phyloP scores from a whole-genome alignment of 352 stramenopile species.

The Phytophthora sp. region DNA sequence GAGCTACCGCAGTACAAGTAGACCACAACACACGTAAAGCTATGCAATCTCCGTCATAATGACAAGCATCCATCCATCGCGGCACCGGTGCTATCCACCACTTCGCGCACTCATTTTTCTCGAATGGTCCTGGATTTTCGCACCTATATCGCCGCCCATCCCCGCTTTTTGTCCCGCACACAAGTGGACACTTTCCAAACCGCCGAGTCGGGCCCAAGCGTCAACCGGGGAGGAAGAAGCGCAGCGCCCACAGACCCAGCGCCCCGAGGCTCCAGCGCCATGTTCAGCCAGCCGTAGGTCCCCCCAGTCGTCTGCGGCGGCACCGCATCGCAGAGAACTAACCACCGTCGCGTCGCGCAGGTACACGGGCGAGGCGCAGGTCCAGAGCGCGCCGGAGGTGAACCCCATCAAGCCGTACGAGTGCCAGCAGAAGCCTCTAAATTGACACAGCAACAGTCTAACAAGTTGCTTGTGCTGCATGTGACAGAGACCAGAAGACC shows the following conservation, averaged over 20 bases:
- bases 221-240: not conserved
- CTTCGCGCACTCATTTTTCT: too few relatives aligned
- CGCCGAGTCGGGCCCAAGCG: not conserved
- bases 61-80: too few relatives aligned
- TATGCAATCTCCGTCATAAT: too few relatives aligned
- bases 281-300: conserved; percentile 44
- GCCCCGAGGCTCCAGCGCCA: conserved; percentile 10
- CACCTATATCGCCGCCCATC: not conserved
- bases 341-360: conserved; percentile 16
- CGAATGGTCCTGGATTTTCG: conserved; percentile 26
- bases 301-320: not conserved
- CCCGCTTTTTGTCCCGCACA: conserved; percentile 21
- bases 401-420: conserved; percentile 73
- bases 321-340: not conserved
- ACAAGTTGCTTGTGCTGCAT: not conserved
- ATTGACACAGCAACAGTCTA: not conserved
- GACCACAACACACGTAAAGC: too few relatives aligned
- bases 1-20: too few relatives aligned
- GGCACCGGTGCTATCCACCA: too few relatives aligned
- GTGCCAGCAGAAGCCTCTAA: not conserved
- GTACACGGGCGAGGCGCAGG: conserved; percentile 40
- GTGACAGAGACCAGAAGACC: conserved; percentile 37
- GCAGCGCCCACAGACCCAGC: too few relatives aligned
- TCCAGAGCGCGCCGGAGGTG: conserved; percentile 52
- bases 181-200: conserved; percentile 21